Percentiles rank a stretch among this genome's conserved stretches.
These are phyloP conservation scores for Acephala macrosclerotiorum DNA, from an alignment of 2,329 filamentous ascomycete genomes.

Conservation along the genomic window DNA sequence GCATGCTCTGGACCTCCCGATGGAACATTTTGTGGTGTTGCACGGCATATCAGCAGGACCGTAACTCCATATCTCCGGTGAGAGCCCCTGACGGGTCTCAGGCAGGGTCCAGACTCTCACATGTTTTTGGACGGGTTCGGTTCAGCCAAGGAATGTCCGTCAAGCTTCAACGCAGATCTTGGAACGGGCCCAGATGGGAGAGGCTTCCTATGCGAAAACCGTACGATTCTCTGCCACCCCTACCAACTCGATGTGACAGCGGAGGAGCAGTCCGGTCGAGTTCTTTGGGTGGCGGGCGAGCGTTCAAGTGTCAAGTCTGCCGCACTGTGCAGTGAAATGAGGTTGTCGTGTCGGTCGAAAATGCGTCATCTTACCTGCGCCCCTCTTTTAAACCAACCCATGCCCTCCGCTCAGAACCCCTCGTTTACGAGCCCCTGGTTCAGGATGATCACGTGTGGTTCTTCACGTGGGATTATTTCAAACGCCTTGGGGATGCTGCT, in stretches of 20 bases:
- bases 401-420: no score
- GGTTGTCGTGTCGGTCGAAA: not conserved
- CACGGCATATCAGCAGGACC: not conserved
- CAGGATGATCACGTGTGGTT: no score
- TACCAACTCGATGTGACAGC: no score
- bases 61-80: not conserved
- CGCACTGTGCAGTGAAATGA: not conserved
- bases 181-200: not conserved
- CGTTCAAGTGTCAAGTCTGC: not conserved
- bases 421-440: no score
- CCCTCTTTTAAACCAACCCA: no score
- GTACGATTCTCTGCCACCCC: not conserved
- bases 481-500: no score
- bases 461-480: no score
- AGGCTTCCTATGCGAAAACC: not conserved
- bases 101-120: not conserved
- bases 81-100: not conserved
- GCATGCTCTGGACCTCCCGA: slow-evolving; percentile 1
- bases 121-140: not conserved
- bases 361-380: not conserved
- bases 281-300: no score
- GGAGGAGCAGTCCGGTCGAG: no score
- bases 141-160: not conserved
- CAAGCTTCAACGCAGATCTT: slow-evolving; percentile 2
- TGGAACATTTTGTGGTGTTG: not conserved